Evolutionary conservation across 73 alveolate species (phyloP).

Genomic region (Paramecium octaurelia): DNA sequence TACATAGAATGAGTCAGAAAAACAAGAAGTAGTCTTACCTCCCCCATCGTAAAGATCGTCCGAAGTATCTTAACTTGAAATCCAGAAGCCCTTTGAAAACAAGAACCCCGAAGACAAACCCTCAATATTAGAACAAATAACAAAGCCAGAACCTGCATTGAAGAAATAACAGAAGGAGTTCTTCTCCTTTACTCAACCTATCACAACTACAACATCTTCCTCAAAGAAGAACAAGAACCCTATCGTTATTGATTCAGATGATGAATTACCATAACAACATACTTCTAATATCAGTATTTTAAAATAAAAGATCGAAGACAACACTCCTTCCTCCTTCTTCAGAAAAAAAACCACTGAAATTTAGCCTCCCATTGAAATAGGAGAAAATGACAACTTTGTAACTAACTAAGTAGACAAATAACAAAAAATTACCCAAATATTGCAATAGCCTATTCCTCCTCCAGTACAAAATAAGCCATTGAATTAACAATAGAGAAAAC

Average conservation of each 20-base stretch:
- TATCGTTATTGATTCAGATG: not conserved
- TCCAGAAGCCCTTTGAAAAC: not conserved
- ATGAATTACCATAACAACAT: not conserved
- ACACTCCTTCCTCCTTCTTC: not conserved
- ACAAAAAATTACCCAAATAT: not conserved
- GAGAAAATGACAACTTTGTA: not conserved
- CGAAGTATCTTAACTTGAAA: not conserved
- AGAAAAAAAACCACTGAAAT: not conserved
- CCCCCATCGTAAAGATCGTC: not conserved
- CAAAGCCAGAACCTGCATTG: not conserved
- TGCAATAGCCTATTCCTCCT: not conserved
- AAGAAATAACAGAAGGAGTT: not conserved
- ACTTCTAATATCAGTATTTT: not conserved
- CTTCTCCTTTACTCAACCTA: not conserved
- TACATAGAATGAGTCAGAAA: not conserved
- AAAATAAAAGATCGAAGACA: not conserved
- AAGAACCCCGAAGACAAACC: not conserved
- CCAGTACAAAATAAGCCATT: not conserved
- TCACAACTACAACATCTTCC: not conserved
- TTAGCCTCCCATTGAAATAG: not conserved
- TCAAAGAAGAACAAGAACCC: not conserved
- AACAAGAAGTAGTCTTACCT: not conserved
- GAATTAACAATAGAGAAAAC: not conserved
- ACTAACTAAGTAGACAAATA: not conserved
- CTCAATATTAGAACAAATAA: not conserved